Evolutionary conservation across 2,329 filamentous ascomycete species (phyloP).

Genomic region (Botryotinia globosa): DNA sequence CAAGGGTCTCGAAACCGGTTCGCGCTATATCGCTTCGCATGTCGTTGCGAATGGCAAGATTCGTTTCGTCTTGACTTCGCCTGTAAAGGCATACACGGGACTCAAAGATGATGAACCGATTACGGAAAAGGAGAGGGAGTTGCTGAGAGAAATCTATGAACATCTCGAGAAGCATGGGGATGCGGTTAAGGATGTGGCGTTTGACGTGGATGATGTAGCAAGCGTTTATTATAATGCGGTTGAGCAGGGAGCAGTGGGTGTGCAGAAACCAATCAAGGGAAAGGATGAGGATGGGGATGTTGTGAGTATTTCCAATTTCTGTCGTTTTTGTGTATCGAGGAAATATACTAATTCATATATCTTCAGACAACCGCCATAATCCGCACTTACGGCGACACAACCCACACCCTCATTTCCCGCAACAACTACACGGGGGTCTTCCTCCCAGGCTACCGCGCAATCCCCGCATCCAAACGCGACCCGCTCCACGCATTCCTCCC

Average conservation of each 20-base stretch:
- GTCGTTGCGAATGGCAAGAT: constrained; percentile 75
- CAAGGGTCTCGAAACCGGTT: constrained; percentile 83
- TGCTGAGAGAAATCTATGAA: constrained; percentile 72
- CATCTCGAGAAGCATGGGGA: constrained; percentile 89
- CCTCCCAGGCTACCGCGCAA: constrained; percentile 74
- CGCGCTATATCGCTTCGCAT: constrained; percentile 75
- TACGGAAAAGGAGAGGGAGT: constrained; percentile 57
- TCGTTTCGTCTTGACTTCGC: constrained; percentile 81
- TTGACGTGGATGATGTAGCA: constrained; percentile 86
- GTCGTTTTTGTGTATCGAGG: too few species aligned
- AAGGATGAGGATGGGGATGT: constrained; percentile 56
- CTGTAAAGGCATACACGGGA: constrained; percentile 61
- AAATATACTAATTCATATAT: not conserved
- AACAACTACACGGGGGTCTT: constrained; percentile 70
- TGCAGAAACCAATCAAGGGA: constrained; percentile 56
- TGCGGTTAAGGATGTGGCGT: constrained; percentile 91
- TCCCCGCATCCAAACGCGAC: constrained; percentile 41
- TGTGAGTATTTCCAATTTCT: constrained; percentile 8
- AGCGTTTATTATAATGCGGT: constrained; percentile 76
- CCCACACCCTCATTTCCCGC: constrained; percentile 83
- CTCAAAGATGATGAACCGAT: constrained; percentile 60
- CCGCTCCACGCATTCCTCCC: constrained; percentile 51
- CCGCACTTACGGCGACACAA: constrained; percentile 91
- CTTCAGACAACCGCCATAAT: constrained; percentile 66
- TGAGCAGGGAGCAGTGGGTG: constrained; percentile 57